A percentile compares a stretch with the other conserved stretches of the same genome.
Evolutionary conservation across 495 filamentous ascomycete species (phyloP).

Genomic region (Aspergillus olivimuriae): DNA sequence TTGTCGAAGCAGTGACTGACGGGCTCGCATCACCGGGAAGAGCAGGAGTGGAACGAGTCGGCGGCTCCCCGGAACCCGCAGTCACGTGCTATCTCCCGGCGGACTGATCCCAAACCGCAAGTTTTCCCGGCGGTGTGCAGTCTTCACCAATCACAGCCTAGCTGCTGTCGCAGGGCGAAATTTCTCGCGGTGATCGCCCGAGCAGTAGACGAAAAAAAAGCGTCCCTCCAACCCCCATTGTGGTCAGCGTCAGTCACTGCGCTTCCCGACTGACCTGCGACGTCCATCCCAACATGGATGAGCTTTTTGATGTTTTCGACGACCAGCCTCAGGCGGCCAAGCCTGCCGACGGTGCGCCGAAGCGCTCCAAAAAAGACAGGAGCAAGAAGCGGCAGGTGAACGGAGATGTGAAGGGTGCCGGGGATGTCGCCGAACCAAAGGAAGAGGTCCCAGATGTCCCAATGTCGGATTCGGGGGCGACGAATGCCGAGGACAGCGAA

Average conservation of each 20-base stretch:
- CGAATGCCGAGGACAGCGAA: conserved; percentile 13
- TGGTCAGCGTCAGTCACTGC: conserved; percentile 6
- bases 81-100: conserved; percentile 22
- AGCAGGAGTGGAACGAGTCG: conserved; percentile 16
- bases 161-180: conserved; percentile 26
- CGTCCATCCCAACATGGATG: conserved; percentile 53
- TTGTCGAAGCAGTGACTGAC: conserved; percentile 17
- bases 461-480: conserved; percentile 14
- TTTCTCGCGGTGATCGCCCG: conserved; percentile 20
- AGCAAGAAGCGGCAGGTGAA: conserved; percentile 80
- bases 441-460: conserved; percentile 18
- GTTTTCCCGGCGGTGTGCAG: conserved; percentile 16
- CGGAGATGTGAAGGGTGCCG: conserved; percentile 57
- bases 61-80: conserved; percentile 1
- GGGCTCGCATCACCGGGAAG: conserved; percentile 12
- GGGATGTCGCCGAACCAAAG: conserved; percentile 39
- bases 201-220: conserved; percentile 13
- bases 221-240: conserved; percentile 8
- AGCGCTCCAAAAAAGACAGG: conserved; percentile 51
- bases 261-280: conserved; percentile 9
- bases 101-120: conserved; percentile 11
- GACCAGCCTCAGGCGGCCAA: conserved; percentile 47
- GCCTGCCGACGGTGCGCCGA: conserved; percentile 21
- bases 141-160: conserved; percentile 17
- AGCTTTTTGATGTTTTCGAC: conserved; percentile 81